Evolutionary conservation across 2,329 filamentous ascomycete species (phyloP).

Genomic region (Hypoxylon sp.): DNA sequence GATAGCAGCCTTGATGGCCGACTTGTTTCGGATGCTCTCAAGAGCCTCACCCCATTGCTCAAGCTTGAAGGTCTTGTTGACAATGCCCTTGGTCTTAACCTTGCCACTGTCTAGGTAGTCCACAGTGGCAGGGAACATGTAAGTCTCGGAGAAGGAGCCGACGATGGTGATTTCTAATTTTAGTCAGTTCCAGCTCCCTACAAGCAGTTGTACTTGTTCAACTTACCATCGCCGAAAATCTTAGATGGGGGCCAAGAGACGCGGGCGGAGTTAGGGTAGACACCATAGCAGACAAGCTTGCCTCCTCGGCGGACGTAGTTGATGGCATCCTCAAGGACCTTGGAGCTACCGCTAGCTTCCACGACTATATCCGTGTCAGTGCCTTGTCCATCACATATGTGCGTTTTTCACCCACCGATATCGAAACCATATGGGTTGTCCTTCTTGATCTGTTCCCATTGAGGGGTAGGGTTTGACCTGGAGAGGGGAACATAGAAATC

Average conservation of each 20-base stretch:
- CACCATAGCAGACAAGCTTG: conserved; percentile 79
- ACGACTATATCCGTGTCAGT: conserved; percentile 62
- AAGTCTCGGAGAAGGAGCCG: conserved; percentile 80
- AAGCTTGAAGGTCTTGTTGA: conserved; percentile 81
- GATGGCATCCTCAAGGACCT: conserved; percentile 79
- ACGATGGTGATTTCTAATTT: conserved; percentile 78
- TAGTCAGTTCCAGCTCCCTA: conserved; percentile 47
- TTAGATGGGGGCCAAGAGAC: conserved; percentile 79
- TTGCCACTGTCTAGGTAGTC: conserved; percentile 71
- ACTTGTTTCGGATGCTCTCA: conserved; percentile 79
- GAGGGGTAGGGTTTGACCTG: conserved; percentile 67
- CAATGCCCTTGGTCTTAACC: conserved; percentile 76
- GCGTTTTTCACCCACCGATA: conserved; percentile 62
- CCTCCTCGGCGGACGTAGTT: conserved; percentile 80
- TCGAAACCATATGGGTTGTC: conserved; percentile 81
- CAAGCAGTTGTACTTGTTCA: neutral
- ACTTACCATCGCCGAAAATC: conserved; percentile 70
- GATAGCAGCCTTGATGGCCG: conserved; percentile 81
- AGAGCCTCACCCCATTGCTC: conserved; percentile 80
- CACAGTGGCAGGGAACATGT: conserved; percentile 74
- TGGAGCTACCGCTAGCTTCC: conserved; percentile 77
- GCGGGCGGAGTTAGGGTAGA: conserved; percentile 73
- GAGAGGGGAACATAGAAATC: conserved; percentile 70
- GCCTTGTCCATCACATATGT: neutral
- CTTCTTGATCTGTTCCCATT: conserved; percentile 73